A percentile compares a stretch with the other conserved stretches of the same genome.
Evolutionary conservation across 2,329 filamentous ascomycete genomes (phyloP).

Genomic region (Exophiala viscosa): DNA sequence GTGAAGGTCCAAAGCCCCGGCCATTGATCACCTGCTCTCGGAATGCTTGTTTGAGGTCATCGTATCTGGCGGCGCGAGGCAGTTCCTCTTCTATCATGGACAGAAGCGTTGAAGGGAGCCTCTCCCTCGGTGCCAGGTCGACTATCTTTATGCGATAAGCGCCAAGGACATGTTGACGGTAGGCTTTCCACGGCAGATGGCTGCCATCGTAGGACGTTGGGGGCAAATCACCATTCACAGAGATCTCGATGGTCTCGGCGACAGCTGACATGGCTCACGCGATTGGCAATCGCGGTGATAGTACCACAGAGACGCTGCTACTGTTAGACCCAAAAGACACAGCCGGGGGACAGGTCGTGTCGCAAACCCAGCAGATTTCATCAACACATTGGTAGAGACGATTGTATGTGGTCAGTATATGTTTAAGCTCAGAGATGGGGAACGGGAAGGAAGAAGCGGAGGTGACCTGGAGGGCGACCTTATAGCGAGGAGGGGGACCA

Average conservation of each 20-base stretch:
- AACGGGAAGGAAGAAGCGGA: no score
- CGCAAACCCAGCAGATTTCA: not conserved
- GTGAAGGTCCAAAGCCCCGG: conserved; percentile 25
- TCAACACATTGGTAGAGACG: not conserved
- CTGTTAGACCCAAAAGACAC: not conserved
- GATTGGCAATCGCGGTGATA: not conserved
- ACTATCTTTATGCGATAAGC: conserved; percentile 25
- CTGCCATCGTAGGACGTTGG: conserved; percentile 22
- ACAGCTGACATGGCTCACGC: conserved; percentile 6
- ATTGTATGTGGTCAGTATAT: no score
- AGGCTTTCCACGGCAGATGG: conserved; percentile 24
- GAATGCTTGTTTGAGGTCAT: conserved; percentile 20
- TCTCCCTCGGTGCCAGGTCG: conserved; percentile 18
- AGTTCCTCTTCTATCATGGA: conserved; percentile 21
- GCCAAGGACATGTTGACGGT: conserved; percentile 24
- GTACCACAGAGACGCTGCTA: not conserved
- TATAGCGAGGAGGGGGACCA: no score
- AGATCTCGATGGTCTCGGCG: not conserved
- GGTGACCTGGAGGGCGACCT: no score
- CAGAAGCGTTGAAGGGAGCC: conserved; percentile 19
- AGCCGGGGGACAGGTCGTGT: not conserved
- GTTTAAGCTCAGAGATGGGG: no score
- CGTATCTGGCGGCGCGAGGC: conserved; percentile 14
- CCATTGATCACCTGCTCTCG: conserved; percentile 22
- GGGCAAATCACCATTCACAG: conserved; percentile 11